Evolutionary conservation across 1,284 basidiomycete genomes (phyloP).

Genomic region (Cutaneotrichosporon mucoides): DNA sequence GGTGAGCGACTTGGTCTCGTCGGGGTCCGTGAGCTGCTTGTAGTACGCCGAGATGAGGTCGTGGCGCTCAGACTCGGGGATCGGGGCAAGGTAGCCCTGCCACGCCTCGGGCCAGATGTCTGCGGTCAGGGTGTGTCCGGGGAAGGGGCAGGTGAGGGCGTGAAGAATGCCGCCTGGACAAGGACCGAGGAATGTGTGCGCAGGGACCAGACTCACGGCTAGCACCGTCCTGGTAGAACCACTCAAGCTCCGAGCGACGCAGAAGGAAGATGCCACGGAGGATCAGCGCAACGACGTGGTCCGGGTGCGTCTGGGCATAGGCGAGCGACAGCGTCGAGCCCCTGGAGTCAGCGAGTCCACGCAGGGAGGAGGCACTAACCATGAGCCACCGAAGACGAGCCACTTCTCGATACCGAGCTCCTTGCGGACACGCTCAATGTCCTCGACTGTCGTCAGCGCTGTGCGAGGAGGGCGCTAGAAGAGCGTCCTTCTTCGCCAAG

Average conservation of each 20-base stretch:
- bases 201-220: constrained; percentile 24
- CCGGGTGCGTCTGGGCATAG: constrained; percentile 82
- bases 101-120: constrained; percentile 80
- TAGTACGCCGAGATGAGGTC: constrained; percentile 76
- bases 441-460: constrained; percentile 57
- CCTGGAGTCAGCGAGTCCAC: constrained; percentile 49
- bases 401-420: constrained; percentile 71
- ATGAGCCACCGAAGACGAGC: constrained; percentile 89
- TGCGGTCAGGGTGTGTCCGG: constrained; percentile 10
- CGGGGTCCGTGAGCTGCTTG: constrained; percentile 70
- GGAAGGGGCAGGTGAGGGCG: too few relatives aligned
- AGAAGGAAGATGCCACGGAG: constrained; percentile 88
- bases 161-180: too few relatives aligned
- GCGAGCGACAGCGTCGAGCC: constrained; percentile 82
- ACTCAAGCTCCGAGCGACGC: constrained; percentile 75
- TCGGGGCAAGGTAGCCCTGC: constrained; percentile 74
- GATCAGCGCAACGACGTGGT: constrained; percentile 71
- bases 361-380: constrained; percentile 54
- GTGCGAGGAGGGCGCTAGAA: too few relatives aligned
- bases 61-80: constrained; percentile 70
- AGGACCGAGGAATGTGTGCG: too few relatives aligned
- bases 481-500: too few relatives aligned
- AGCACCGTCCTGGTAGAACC: constrained; percentile 74
- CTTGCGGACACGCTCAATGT: constrained; percentile 76
- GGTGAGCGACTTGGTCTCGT: constrained; percentile 54